A percentile compares a stretch with the other conserved stretches of the same genome.
Evolutionary conservation across 148 eudicot species (phyloP).

Genomic region (Fallopia convolvulus): DNA sequence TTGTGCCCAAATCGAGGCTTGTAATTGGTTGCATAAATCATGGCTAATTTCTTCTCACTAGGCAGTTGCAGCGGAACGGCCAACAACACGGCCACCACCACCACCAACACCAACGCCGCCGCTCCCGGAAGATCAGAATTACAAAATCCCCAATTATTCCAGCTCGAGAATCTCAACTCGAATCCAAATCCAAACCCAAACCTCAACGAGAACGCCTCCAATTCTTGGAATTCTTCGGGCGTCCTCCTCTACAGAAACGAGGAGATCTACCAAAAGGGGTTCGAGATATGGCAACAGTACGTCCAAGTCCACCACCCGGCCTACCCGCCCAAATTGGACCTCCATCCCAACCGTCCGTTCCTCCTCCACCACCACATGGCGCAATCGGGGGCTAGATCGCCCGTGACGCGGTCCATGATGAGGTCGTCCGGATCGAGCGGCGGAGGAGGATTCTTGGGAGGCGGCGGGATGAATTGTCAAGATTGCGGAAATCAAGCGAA

Average conservation of each 20-base stretch:
- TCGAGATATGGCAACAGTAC: slow-evolving; percentile 84
- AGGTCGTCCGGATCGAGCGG: slow-evolving; percentile 10
- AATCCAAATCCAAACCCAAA: background rate
- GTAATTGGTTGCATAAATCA: slow-evolving; percentile 8
- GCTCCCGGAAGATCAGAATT: background rate
- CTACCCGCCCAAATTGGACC: slow-evolving; percentile 11
- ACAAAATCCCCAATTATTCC: slow-evolving; percentile 2
- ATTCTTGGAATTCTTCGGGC: slow-evolving; percentile 4
- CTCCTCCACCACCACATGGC: slow-evolving; percentile 22
- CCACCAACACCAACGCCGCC: slow-evolving; percentile 15
- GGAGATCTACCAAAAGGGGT: slow-evolving; percentile 77
- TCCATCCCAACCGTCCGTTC: slow-evolving; percentile 16
- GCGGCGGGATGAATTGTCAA: slow-evolving; percentile 51
- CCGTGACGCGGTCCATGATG: slow-evolving; percentile 17
- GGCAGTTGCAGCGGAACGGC: slow-evolving; percentile 21
- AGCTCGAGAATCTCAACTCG: slow-evolving; percentile 7
- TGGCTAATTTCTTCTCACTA: slow-evolving; percentile 72
- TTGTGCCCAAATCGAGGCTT: slow-evolving; percentile 15
- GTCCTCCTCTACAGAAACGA: slow-evolving; percentile 28
- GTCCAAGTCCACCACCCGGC: slow-evolving; percentile 52
- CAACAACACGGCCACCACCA: too few relatives aligned
- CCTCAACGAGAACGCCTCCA: background rate
- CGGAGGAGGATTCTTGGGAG: background rate
- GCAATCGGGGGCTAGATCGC: slow-evolving; percentile 17
- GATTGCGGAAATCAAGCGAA: slow-evolving; percentile 92